Base-by-base conservation (phyloP, 306 rosid species). In the Ammopiptanthus mongolicus region DNA sequence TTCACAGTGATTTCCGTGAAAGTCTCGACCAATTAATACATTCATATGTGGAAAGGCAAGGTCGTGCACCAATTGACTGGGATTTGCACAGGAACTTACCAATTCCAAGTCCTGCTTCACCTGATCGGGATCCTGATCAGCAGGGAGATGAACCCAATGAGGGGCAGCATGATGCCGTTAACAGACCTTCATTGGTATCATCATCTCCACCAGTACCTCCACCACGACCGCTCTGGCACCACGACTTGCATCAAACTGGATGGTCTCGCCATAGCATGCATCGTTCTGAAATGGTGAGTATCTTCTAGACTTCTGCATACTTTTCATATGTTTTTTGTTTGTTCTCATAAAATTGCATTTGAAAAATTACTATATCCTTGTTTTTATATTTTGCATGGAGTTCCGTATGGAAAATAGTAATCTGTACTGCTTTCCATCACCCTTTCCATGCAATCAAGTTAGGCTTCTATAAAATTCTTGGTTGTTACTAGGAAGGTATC, bases 261-360 rank as follows among this genome's bases (percentile, higher is more conserved):
- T 95, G 99, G 99, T 82, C 97, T 81, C 97, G 99, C 34, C 99
- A 92, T 85, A 88, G 83, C 88, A 88, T 95, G 91, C 95, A 91
- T 68, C 98, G 98, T 55, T 86, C 99, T 47, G 99, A 95, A 87
- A 87, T 95, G 9, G 99, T 95, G 78, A 92, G 97, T 74, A 57
- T 25, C 3, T 61, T 31, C 36, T 31, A 4, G 36, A 5, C 51
- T 65, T 81, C 59, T 81, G 11, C 68, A 4, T 50, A 48, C 74
- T 19, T 46, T 76, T 31, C 63, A 58, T n/a, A 70, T 33, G 19
- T 25, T 13, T 48, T 58, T 69, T 31, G 8, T 8, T 46, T 28
- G 4, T 77, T 34, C 39, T 77, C 34, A 14, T 21, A 21, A 23
- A 25, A 46, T 65, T 22, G 42, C 69, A 34, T 52, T 46, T 55